phyloP scores from a whole-genome alignment of 441 rosid species.

The Geranium incanum region DNA sequence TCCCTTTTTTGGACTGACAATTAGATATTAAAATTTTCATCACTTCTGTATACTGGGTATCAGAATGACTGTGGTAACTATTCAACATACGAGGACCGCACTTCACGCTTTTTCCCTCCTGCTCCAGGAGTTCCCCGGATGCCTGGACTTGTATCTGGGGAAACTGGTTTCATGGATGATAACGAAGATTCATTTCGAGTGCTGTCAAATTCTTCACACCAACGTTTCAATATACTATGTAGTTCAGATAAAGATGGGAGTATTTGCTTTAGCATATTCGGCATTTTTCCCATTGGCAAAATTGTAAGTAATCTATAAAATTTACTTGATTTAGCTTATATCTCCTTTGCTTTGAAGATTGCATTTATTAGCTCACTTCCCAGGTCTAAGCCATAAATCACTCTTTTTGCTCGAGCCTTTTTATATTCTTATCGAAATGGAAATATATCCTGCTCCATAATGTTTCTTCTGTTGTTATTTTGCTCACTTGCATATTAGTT shows the following conservation, averaged over 20 bases:
- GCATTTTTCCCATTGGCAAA: conserved; percentile 76
- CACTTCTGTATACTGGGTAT: conserved; percentile 18
- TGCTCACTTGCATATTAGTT: conserved; percentile 1
- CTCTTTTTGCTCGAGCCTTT: background rate
- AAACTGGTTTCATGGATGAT: conserved; percentile 65
- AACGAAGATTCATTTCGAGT: conserved; percentile 69
- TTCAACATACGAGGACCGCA: conserved; percentile 61
- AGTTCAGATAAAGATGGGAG: conserved; percentile 77
- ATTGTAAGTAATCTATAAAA: conserved; percentile 47
- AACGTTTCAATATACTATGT: conserved; percentile 64
- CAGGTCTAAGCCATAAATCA: background rate
- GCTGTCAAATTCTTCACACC: conserved; percentile 64
- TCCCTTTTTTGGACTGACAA: background rate
- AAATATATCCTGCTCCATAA: background rate
- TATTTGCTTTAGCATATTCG: conserved; percentile 75
- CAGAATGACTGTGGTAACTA: conserved; percentile 42
- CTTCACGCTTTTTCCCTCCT: conserved; percentile 74
- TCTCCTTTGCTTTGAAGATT: background rate
- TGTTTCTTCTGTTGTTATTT: background rate
- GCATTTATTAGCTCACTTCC: background rate
- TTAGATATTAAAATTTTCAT: conserved; percentile 12
- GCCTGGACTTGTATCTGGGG: conserved; percentile 68
- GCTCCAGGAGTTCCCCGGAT: conserved; percentile 68
- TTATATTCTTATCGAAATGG: background rate
- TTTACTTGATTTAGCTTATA: background rate